Base-by-base conservation (phyloP, 331 rosid genomes). In the Spiraea crenata region DNA sequence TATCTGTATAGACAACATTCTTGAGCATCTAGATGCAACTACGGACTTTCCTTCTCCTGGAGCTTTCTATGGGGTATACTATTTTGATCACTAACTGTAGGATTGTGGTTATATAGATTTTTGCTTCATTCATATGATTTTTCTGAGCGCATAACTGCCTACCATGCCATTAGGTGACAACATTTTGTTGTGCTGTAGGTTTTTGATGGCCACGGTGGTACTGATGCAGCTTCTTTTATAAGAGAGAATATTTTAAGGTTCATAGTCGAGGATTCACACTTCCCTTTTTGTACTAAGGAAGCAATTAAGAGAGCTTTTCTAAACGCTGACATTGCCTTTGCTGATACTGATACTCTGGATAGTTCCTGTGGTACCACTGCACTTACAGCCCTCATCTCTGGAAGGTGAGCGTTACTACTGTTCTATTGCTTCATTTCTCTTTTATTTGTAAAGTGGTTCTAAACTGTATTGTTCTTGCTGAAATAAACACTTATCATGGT, bases 51-150 rank as follows among this genome's bases (percentile, higher is more conserved):
- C 79, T 61, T 71, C 74, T 57, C 76, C 85, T 0, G 80, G 85
- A 62, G 82, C 85, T 49, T 81, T 81, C 62, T 81, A 81, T 49
- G 85, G 85, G 85, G 85, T 81, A n/a, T 45, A 80, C 2, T 77
- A 68, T 41, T 65, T 59, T 41, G 31, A 31, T 57, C 25, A 13
- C 6, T 3, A 35, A 63, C 10, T 65, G 3, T 44, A n/a, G 12
- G 17, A 6, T 52, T 61, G 11, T 69, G 31, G 14, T n/a, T 7
- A 31, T 14, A 41, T 40, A 55, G 34, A 20, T 41, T 69, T 5
- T 4, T 69, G 34, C 64, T 69, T 42, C 20, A 41, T 69, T n/a
- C n/a, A n/a, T n/a, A n/a, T n/a, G n/a, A n/a, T n/a, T n/a, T n/a
- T n/a, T n/a, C n/a, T n/a, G n/a, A n/a, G 3, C 54, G n/a, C 59